Conservation (phyloP, 139 green algal species). For the Chlamydomonas eustigma region DNA sequence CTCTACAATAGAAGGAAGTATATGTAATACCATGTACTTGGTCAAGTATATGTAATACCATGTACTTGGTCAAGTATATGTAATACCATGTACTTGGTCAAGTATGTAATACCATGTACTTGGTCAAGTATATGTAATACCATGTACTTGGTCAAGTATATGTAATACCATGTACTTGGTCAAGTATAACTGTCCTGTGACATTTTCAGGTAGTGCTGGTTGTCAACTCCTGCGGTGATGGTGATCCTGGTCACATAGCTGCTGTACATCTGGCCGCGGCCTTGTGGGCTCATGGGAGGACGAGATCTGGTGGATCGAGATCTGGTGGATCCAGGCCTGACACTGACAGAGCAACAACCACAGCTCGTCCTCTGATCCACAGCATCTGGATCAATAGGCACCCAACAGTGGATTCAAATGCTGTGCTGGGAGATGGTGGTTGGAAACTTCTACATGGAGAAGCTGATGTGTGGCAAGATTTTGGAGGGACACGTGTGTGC, state of each 20-base stretch:
- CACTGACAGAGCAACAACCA: no score
- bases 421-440: slow-evolving; percentile 32
- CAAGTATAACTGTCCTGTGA: no score
- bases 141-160: no score
- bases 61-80: no score
- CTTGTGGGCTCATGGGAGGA: neutral
- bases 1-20: no score
- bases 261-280: slow-evolving; percentile 3
- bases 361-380: slow-evolving; percentile 47
- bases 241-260: neutral
- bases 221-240: slow-evolving; percentile 23
- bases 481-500: slow-evolving; percentile 54
- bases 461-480: slow-evolving; percentile 40
- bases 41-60: no score
- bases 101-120: no score
- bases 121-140: no score
- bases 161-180: no score
- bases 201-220: slow-evolving; percentile 50
- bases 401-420: slow-evolving; percentile 42
- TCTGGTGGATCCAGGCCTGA: no score
- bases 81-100: no score
- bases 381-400: slow-evolving; percentile 73
- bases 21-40: no score
- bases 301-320: neutral
- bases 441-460: slow-evolving; percentile 43